phyloP scores from a whole-genome alignment of 2,329 filamentous ascomycete species.

The Immersiporthe knoxdaviesiana region DNA sequence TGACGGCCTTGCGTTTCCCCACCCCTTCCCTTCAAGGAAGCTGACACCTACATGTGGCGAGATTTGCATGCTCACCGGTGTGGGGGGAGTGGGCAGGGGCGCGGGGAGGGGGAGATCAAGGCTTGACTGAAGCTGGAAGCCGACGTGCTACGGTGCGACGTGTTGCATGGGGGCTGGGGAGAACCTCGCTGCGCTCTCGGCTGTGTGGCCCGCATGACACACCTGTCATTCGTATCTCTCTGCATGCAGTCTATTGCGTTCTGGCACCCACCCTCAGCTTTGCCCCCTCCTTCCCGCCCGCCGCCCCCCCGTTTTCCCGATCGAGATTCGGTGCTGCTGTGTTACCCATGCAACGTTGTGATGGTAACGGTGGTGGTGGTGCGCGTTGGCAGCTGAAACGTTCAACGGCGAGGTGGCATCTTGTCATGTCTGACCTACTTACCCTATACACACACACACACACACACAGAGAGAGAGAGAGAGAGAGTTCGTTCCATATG shows the following conservation, averaged over 20 bases:
- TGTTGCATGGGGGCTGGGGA: not conserved
- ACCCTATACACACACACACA: too few relatives aligned
- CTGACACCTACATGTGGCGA: not conserved
- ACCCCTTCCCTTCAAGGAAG: not conserved
- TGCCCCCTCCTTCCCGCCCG: not conserved
- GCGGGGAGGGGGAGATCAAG: not conserved
- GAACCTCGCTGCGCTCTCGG: not conserved
- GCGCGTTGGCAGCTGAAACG: constrained; percentile 20
- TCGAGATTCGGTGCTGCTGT: constrained; percentile 18
- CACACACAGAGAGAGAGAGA: too few relatives aligned
- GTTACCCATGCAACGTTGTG: constrained; percentile 19
- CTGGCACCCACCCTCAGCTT: constrained; percentile 25
- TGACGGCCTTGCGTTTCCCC: not conserved
- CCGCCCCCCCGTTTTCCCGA: constrained; percentile 7
- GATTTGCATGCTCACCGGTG: constrained; percentile 22
- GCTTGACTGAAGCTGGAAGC: constrained; percentile 19
- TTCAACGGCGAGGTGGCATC: constrained; percentile 32
- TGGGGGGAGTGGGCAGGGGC: constrained; percentile 17
- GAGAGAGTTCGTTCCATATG: not conserved
- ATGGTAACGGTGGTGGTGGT: constrained; percentile 8
- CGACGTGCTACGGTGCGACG: constrained; percentile 18
- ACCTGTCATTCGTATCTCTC: constrained; percentile 21
- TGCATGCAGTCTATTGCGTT: constrained; percentile 21
- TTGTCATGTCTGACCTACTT: not conserved
- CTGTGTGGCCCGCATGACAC: constrained; percentile 18